These are phyloP conservation scores for Acacia concinna DNA, from an alignment of 331 rosid species.

Conservation along the genomic window DNA sequence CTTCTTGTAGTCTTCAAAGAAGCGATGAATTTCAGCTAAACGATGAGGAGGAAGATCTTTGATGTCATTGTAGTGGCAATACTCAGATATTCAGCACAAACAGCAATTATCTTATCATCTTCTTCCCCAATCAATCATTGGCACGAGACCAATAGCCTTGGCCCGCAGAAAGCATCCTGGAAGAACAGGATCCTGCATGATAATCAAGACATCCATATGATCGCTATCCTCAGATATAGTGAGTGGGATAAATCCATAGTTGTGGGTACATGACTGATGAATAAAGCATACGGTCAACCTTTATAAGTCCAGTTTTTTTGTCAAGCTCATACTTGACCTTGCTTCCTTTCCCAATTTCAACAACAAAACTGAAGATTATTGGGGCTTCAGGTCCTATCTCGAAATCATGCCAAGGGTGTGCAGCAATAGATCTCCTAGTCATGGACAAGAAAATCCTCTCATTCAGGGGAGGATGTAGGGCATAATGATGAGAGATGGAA, in stretches of 20 bases:
- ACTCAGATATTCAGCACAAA: constrained; percentile 84
- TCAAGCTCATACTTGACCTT: constrained; percentile 86
- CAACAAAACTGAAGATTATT: constrained; percentile 58
- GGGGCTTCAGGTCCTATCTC: constrained; percentile 90
- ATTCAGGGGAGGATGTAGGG: constrained; percentile 72
- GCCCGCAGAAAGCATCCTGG: constrained; percentile 90
- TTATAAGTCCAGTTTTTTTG: constrained; percentile 75
- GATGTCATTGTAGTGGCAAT: constrained; percentile 74
- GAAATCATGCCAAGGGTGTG: constrained; percentile 99
- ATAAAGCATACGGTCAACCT: constrained; percentile 80
- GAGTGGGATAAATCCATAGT: constrained; percentile 84
- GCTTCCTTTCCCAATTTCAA: constrained; percentile 81
- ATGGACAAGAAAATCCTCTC: constrained; percentile 95
- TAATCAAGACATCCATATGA: constrained; percentile 66
- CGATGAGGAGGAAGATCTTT: constrained; percentile 91
- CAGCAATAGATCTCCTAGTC: constrained; percentile 92
- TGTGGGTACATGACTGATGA: constrained; percentile 86
- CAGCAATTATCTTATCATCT: constrained; percentile 88
- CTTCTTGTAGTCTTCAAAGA: constrained; percentile 87
- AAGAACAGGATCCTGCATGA: constrained; percentile 88
- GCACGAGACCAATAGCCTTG: constrained; percentile 85
- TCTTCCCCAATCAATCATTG: constrained; percentile 91
- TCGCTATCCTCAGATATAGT: constrained; percentile 82
- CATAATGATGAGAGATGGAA: constrained; percentile 16
- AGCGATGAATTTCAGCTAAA: constrained; percentile 79